Percentiles rank a stretch among this genome's conserved stretches.
Conservation (phyloP, 345 rosid genomes). For the Kernera saxatilis region DNA sequence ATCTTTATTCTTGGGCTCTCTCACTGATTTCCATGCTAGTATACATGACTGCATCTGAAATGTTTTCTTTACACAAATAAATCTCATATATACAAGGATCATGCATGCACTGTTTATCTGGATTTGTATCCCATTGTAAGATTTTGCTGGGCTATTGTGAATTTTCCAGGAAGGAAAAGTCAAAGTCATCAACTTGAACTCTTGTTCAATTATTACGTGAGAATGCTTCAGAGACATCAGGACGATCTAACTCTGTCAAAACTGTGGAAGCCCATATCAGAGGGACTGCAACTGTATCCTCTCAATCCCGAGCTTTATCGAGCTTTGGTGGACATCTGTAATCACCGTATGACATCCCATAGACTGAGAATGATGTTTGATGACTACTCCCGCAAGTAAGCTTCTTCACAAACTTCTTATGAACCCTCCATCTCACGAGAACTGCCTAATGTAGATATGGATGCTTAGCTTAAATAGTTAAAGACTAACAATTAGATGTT, state of each 20-base stretch:
- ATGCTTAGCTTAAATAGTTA: not conserved
- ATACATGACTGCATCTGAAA: constrained; percentile 3
- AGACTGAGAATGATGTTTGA: constrained; percentile 67
- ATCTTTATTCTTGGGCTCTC: not conserved
- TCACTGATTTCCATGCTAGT: not conserved
- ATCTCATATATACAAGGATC: not conserved
- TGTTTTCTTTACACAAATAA: not conserved
- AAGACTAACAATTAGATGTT: not conserved
- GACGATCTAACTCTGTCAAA: constrained; percentile 49
- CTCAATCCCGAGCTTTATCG: constrained; percentile 56
- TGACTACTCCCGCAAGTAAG: constrained; percentile 65
- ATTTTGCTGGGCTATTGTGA: constrained; percentile 10
- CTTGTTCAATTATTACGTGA: constrained; percentile 50
- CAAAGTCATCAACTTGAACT: constrained; percentile 65
- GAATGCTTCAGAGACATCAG: constrained; percentile 69
- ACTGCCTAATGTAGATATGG: not conserved
- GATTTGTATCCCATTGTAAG: not conserved
- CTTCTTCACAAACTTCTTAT: constrained; percentile 8
- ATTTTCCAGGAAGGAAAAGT: constrained; percentile 63
- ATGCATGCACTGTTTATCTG: not conserved
- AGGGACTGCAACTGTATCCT: constrained; percentile 78
- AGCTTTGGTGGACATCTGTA: constrained; percentile 59
- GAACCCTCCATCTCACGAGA: not conserved
- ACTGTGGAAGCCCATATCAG: constrained; percentile 66
- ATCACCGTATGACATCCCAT: constrained; percentile 71